Percentiles rank a stretch among this genome's conserved stretches.
Conservation (phyloP, 805 yeast species). For the Myxozyma vanderwaltii region DNA sequence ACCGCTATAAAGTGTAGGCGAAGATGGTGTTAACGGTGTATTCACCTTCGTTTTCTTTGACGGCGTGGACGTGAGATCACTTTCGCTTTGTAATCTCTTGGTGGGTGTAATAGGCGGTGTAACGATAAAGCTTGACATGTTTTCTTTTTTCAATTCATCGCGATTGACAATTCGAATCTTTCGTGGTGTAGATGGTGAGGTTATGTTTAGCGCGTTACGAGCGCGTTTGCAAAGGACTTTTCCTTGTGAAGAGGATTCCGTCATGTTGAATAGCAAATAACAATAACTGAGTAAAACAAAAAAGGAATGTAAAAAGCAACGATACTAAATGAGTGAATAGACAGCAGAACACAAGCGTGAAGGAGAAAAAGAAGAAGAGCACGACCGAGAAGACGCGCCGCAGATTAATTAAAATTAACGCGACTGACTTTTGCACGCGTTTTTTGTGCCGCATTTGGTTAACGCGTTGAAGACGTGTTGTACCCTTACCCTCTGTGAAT, state of each 20-base stretch:
- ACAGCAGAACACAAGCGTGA: too few species aligned
- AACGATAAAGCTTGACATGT: not conserved
- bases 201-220: slow-evolving; percentile 4
- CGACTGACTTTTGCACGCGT: too few species aligned
- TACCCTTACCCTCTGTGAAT: slow-evolving; percentile 11
- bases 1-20: slow-evolving; percentile 26
- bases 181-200: not conserved
- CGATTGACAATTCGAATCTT: too few species aligned
- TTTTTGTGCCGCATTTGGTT: not conserved
- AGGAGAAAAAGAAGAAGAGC: not conserved
- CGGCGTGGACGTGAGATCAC: not conserved
- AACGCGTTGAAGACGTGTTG: slow-evolving; percentile 4
- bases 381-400: not conserved
- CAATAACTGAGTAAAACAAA: not conserved
- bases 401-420: not conserved
- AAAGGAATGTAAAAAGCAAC: not conserved
- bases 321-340: not conserved
- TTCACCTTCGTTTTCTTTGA: slow-evolving; percentile 4
- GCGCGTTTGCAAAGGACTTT: slow-evolving; percentile 16
- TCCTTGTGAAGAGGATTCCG: not conserved
- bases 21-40: slow-evolving; percentile 8
- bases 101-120: slow-evolving; percentile 9
- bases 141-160: not conserved
- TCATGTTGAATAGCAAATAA: not conserved
- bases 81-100: not conserved